Conservation (phyloP, 2,329 filamentous ascomycete genomes). For the Penicillium sp. region DNA sequence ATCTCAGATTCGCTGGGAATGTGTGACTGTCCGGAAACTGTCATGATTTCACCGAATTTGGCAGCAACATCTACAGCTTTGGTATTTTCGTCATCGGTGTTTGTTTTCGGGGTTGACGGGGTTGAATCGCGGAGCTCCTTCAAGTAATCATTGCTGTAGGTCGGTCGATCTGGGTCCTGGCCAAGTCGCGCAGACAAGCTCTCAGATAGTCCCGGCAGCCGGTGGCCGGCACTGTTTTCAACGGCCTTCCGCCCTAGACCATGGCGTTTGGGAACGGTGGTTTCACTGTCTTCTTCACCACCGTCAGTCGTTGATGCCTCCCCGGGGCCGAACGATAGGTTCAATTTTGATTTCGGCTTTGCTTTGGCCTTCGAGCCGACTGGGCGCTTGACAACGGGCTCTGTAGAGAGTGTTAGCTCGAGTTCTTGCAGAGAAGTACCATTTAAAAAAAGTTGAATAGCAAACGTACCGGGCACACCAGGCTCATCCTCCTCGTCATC, state of each 20-base stretch:
- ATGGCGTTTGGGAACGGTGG: conserved; percentile 61
- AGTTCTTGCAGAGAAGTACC: conserved; percentile 13
- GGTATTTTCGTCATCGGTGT: conserved; percentile 45
- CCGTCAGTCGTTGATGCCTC: conserved; percentile 58
- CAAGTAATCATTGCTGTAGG: conserved; percentile 83
- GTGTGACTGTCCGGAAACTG: conserved; percentile 36
- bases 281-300: conserved; percentile 55
- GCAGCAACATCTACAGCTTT: conserved; percentile 56
- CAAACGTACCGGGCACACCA: conserved; percentile 45
- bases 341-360: conserved; percentile 72
- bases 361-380: conserved; percentile 42
- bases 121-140: conserved; percentile 84
- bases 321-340: conserved; percentile 74
- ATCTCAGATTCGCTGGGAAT: conserved; percentile 87
- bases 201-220: conserved; percentile 51
- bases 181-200: conserved; percentile 60
- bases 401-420: conserved; percentile 34
- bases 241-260: conserved; percentile 64
- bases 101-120: conserved; percentile 71
- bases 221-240: conserved; percentile 68
- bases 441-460: conserved; percentile 14
- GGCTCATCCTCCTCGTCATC: conserved; percentile 60
- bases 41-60: conserved; percentile 50
- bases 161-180: conserved; percentile 70
- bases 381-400: conserved; percentile 59